Base-by-base conservation (phyloP, 352 stramenopile species). In the Globisporangium abappressorium region DNA sequence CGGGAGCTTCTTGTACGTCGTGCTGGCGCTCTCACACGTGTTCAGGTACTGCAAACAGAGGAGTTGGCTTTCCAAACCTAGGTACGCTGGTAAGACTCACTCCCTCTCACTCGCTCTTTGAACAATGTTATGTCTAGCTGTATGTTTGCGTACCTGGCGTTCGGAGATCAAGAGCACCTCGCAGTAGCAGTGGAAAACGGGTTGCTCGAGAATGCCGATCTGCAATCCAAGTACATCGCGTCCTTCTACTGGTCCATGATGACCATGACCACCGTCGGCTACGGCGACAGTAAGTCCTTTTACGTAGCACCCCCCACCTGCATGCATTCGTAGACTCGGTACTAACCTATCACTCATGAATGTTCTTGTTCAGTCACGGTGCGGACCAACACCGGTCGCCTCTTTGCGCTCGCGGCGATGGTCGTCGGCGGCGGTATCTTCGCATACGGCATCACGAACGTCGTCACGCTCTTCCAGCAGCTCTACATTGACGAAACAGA, bases 221-320 rank as follows among this genome's bases (percentile, higher is more conserved):
- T 92, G 38, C 70, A 79, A 15, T 81, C 83, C 28, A 81, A 87
- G 63, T 94, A 93, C 66, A 83, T 94, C 22, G 84, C 87, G 9
- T 74, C 87, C 2, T 91, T 90, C n/a, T 94, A 94, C 74, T 92
- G 84, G 87, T 84, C 87, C 26, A 93, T 94, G 75, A 94, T 92
- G 87, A 94, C 87, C 0, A 89, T 94, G 75, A 88, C 85, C 11
- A 92, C 85, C 0, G 84, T 92, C 30, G 85, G 85, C 64, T 93
- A 92, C 60, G 85, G 85, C 20, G 85, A 93, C 58, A 76, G 84
- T 92, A 83, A 64, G 33, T 38, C 33, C 30, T 33, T 81, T 49
- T 8, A 8, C 66, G 49, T 20, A 47, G 5, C 34, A 26, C 6
- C 8, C 30, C 24, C 12, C 12, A 38, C 33, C 8, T 11, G 9